phyloP scores from a whole-genome alignment of 2,329 filamentous ascomycete genomes.

The Aspergillus novoparasiticus region DNA sequence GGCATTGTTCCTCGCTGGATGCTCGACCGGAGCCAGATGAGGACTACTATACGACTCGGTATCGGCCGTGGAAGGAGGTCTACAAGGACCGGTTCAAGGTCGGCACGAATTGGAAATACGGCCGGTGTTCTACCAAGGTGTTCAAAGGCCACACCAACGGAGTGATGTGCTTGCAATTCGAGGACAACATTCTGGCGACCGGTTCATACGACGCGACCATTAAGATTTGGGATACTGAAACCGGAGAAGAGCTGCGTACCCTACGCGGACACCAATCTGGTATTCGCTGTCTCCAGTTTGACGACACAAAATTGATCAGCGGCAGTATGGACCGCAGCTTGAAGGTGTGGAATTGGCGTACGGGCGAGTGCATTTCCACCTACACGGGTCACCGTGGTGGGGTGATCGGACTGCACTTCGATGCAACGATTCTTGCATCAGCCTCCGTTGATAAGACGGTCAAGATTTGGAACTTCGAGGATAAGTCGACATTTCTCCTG shows the following conservation, averaged over 20 bases:
- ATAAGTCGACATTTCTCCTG: conserved; percentile 76
- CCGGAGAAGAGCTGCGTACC: conserved; percentile 81
- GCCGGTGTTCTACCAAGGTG: conserved; percentile 78
- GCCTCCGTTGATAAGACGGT: conserved; percentile 88
- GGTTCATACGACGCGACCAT: conserved; percentile 94
- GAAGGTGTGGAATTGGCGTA: conserved; percentile 96
- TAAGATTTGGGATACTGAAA: conserved; percentile 95
- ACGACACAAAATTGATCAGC: conserved; percentile 86
- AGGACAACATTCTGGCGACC: conserved; percentile 87
- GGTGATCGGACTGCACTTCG: conserved; percentile 86
- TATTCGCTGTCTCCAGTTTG: conserved; percentile 88
- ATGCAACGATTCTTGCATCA: conserved; percentile 79
- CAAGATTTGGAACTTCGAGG: conserved; percentile 89
- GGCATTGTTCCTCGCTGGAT: conserved; percentile 32
- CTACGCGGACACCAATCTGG: conserved; percentile 79
- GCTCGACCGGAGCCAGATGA: conserved; percentile 39
- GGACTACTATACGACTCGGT: conserved; percentile 54
- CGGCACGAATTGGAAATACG: conserved; percentile 96
- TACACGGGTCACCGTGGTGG: conserved; percentile 78
- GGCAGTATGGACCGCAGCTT: conserved; percentile 86
- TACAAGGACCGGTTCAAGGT: conserved; percentile 96
- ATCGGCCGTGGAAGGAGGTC: conserved; percentile 90
- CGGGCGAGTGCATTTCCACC: conserved; percentile 80
- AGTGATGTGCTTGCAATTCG: conserved; percentile 76
- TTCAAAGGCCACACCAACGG: conserved; percentile 89